Percentiles rank a stretch among this genome's conserved stretches.
Evolutionary conservation across 495 filamentous ascomycete genomes (phyloP).

Genomic region (Aspergillus olivimuriae): DNA sequence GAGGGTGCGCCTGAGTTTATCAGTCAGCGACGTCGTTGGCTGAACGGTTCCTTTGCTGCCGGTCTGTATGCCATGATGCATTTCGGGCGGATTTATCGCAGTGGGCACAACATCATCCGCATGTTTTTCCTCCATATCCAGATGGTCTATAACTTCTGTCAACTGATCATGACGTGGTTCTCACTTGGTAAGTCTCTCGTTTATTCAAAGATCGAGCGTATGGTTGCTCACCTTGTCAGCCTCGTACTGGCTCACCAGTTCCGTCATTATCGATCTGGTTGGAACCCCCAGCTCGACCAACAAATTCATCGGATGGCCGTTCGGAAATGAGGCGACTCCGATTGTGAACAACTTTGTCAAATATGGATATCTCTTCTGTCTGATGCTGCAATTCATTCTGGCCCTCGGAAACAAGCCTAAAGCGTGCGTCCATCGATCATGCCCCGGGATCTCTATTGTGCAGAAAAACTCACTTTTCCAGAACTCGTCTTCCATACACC

Average conservation of each 20-base stretch:
- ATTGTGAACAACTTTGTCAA: constrained; percentile 88
- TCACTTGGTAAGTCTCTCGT: constrained; percentile 59
- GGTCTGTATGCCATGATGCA: constrained; percentile 97
- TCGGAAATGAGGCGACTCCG: constrained; percentile 76
- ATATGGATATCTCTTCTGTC: constrained; percentile 84
- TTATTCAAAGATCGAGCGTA: background rate
- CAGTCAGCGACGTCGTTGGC: constrained; percentile 90
- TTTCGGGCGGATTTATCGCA: constrained; percentile 95
- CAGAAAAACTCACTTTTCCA: constrained; percentile 26
- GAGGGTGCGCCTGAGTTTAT: constrained; percentile 96
- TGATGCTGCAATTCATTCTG: constrained; percentile 91
- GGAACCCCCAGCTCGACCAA: constrained; percentile 55
- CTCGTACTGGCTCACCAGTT: constrained; percentile 89
- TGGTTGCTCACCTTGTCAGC: constrained; percentile 34
- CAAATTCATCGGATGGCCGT: constrained; percentile 54
- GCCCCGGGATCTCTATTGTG: background rate
- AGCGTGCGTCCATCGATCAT: constrained; percentile 41
- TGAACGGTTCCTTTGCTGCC: constrained; percentile 97
- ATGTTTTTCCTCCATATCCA: constrained; percentile 97
- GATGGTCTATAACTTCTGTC: constrained; percentile 84
- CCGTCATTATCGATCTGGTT: constrained; percentile 94
- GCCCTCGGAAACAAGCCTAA: constrained; percentile 95
- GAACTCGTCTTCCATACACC: constrained; percentile 64
- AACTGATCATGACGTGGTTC: constrained; percentile 92
- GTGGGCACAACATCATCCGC: constrained; percentile 87